phyloP scores from a whole-genome alignment of 257 asterid species.

The Cordia subcordata region DNA sequence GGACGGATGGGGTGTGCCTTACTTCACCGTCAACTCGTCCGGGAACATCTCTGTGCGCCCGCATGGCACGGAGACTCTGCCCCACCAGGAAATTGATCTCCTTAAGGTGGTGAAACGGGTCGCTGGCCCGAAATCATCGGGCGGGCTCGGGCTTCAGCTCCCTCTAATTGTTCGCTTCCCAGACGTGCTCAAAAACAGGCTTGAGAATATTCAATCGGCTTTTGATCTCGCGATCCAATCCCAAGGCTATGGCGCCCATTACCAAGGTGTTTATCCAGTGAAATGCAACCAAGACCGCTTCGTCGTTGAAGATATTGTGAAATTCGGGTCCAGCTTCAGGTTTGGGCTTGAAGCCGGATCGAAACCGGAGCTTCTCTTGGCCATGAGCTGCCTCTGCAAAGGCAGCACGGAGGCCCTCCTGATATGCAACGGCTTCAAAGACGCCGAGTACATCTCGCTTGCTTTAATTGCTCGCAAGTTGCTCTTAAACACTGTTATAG shows the following conservation, averaged over 20 bases:
- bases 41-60: conserved; percentile 77
- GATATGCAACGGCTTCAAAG: conserved; percentile 93
- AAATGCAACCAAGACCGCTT: conserved; percentile 89
- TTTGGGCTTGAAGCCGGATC: conserved; percentile 98
- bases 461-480: conserved; percentile 76
- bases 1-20: conserved; percentile 94
- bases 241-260: conserved; percentile 66
- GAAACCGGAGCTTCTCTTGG: conserved; percentile 90
- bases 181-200: conserved; percentile 68
- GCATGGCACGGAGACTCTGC: conserved; percentile 49
- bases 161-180: conserved; percentile 85
- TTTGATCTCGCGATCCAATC: conserved; percentile 62
- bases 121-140: conserved; percentile 52
- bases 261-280: conserved; percentile 95
- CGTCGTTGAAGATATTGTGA: conserved; percentile 89
- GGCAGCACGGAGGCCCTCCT: conserved; percentile 78
- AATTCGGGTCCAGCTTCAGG: conserved; percentile 67
- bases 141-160: conserved; percentile 81
- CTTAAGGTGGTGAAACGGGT: conserved; percentile 83
- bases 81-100: conserved; percentile 89
- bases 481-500: conserved; percentile 72
- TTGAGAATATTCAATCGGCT: conserved; percentile 64
- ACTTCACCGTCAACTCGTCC: conserved; percentile 67
- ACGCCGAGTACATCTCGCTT: conserved; percentile 77
- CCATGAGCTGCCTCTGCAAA: conserved; percentile 79